Conservation (phyloP, 2,329 filamentous ascomycete species). For the Bisporella sp. region DNA sequence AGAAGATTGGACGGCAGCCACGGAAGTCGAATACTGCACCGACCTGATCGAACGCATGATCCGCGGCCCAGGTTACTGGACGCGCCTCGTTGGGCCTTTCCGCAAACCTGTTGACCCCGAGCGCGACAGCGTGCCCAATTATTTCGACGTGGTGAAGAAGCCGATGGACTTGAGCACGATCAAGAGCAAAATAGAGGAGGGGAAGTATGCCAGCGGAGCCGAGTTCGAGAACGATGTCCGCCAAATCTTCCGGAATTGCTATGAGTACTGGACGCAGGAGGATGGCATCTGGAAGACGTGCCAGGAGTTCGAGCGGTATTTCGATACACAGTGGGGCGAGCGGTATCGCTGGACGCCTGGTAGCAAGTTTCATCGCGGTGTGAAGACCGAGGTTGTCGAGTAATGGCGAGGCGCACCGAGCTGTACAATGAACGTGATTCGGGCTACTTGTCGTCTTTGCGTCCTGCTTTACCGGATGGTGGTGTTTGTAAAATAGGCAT, state of each 20-base stretch:
- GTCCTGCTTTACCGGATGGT: too few species aligned
- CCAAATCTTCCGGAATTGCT: constrained; percentile 58
- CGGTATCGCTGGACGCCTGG: constrained; percentile 53
- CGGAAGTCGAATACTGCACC: constrained; percentile 51
- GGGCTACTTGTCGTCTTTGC: too few species aligned
- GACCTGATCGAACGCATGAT: constrained; percentile 54
- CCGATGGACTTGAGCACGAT: constrained; percentile 58
- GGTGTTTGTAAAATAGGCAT: too few species aligned
- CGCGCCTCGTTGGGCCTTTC: constrained; percentile 56
- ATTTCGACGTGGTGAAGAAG: constrained; percentile 50
- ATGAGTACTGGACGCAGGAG: constrained; percentile 52
- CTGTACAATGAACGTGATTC: too few species aligned
- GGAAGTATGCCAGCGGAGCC: constrained; percentile 42
- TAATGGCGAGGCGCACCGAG: not conserved
- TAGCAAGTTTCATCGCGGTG: constrained; percentile 27
- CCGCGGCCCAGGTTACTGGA: constrained; percentile 59
- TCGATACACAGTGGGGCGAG: constrained; percentile 51
- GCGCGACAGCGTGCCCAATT: constrained; percentile 53
- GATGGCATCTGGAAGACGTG: constrained; percentile 49
- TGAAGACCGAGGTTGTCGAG: constrained; percentile 32
- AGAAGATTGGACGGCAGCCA: constrained; percentile 15
- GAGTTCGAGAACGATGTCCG: constrained; percentile 52
- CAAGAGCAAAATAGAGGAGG: constrained; percentile 50
- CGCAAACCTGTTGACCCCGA: constrained; percentile 50
- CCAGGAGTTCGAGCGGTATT: constrained; percentile 49